Conservation (phyloP, 1,284 basidiomycete genomes). For the Phlebopus sp. region DNA sequence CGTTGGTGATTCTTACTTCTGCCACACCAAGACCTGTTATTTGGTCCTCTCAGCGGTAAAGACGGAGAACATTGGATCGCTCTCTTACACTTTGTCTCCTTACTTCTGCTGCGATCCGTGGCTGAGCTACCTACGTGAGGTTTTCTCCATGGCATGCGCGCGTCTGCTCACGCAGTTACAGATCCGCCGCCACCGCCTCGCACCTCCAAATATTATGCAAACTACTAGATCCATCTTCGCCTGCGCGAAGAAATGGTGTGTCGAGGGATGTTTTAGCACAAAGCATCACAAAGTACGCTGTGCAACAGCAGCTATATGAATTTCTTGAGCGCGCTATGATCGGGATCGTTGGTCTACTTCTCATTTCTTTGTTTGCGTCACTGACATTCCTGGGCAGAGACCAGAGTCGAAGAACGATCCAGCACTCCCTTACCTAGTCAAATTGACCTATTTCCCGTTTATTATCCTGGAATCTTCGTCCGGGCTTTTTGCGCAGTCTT, state of each 20-base stretch:
- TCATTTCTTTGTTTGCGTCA: neutral
- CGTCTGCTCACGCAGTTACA: conserved; percentile 22
- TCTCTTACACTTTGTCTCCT: conserved; percentile 47
- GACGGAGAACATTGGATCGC: conserved; percentile 52
- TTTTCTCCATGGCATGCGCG: conserved; percentile 16
- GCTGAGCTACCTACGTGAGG: conserved; percentile 46
- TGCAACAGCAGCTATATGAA: conserved; percentile 17
- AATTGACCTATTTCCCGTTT: conserved; percentile 28
- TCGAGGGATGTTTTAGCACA: conserved; percentile 13
- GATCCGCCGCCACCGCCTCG: conserved; percentile 18
- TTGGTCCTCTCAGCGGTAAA: conserved; percentile 36
- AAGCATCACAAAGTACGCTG: conserved; percentile 17
- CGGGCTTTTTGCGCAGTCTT: conserved; percentile 30
- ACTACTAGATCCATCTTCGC: conserved; percentile 20
- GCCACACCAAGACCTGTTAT: conserved; percentile 40
- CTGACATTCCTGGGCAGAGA: conserved; percentile 16
- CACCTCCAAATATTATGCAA: conserved; percentile 29
- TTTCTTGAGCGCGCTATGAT: conserved; percentile 16
- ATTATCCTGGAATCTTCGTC: conserved; percentile 28
- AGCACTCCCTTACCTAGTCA: conserved; percentile 31
- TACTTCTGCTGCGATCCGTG: conserved; percentile 51
- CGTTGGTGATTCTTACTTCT: neutral
- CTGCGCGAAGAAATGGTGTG: conserved; percentile 7
- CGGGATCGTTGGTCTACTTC: conserved; percentile 25
- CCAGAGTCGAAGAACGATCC: conserved; percentile 27